A percentile compares a stretch with the other conserved stretches of the same genome.
These are phyloP conservation scores for Incumbomyces lentus DNA, from an alignment of 2,329 filamentous ascomycete genomes.

Conservation along the genomic window DNA sequence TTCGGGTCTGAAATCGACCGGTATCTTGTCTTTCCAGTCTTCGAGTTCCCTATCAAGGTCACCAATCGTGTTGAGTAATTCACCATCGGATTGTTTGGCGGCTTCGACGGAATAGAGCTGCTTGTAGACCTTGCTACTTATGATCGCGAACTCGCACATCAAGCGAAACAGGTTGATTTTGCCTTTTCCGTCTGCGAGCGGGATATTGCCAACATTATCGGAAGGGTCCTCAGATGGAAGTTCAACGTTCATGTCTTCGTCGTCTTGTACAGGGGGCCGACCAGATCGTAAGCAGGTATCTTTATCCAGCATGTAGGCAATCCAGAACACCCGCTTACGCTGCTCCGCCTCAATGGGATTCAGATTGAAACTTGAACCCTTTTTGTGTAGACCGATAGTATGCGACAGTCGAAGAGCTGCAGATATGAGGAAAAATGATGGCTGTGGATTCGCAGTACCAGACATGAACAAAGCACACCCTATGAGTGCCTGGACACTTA, in stretches of 20 bases:
- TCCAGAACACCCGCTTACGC: slow-evolving; percentile 67
- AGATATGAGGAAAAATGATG: slow-evolving; percentile 80
- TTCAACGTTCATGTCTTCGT: slow-evolving; percentile 89
- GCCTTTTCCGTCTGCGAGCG: slow-evolving; percentile 73
- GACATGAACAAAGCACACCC: slow-evolving; percentile 92
- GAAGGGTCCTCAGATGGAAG: slow-evolving; percentile 80
- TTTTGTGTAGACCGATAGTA: slow-evolving; percentile 90
- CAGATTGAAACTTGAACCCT: slow-evolving; percentile 82
- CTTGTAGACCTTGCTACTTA: slow-evolving; percentile 91
- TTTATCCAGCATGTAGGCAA: slow-evolving; percentile 63
- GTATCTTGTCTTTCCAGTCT: slow-evolving; percentile 92
- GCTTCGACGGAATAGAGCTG: slow-evolving; percentile 86
- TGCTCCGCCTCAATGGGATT: slow-evolving; percentile 93
- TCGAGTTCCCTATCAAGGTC: slow-evolving; percentile 85
- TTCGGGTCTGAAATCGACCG: slow-evolving; percentile 91
- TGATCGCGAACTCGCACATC: slow-evolving; percentile 83
- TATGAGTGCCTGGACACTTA: slow-evolving; percentile 86
- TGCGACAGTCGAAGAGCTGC: slow-evolving; percentile 84
- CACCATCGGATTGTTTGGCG: slow-evolving; percentile 80
- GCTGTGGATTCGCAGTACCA: slow-evolving; percentile 92
- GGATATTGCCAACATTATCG: slow-evolving; percentile 92
- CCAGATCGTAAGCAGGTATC: slow-evolving; percentile 65
- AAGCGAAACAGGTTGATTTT: slow-evolving; percentile 92
- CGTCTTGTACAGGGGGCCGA: slow-evolving; percentile 60
- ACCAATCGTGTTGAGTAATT: slow-evolving; percentile 88